These are phyloP conservation scores for Sphagnum contortum DNA, from an alignment of 225 moss, liverwort and hornwort genomes.

Conservation along the genomic window DNA sequence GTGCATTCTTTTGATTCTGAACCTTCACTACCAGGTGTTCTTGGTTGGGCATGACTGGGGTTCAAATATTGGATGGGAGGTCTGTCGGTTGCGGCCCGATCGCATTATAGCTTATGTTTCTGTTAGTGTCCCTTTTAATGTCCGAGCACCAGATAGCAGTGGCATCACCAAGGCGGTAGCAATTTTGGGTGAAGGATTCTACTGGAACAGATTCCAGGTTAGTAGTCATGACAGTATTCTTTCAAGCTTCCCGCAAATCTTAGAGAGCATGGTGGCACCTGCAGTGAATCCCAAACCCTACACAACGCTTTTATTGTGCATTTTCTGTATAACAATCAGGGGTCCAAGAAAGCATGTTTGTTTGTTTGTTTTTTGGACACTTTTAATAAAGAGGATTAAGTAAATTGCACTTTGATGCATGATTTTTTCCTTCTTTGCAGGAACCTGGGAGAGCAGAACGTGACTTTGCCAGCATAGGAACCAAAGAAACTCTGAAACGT, in stretches of 20 bases:
- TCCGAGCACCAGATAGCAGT: constrained; percentile 30
- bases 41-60: constrained; percentile 67
- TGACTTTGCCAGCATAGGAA: constrained; percentile 33
- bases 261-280: too few relatives aligned
- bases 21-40: constrained; percentile 22
- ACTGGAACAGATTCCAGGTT: constrained; percentile 51
- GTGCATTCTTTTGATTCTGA: too few relatives aligned
- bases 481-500: constrained; percentile 32
- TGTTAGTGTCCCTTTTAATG: constrained; percentile 34
- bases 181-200: constrained; percentile 36
- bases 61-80: constrained; percentile 36
- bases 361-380: too few relatives aligned
- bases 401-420: too few relatives aligned
- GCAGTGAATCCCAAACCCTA: too few relatives aligned
- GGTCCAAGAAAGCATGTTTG: too few relatives aligned
- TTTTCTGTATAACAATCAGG: too few relatives aligned
- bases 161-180: constrained; percentile 8
- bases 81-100: constrained; percentile 44
- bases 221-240: not conserved
- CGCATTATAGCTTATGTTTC: constrained; percentile 26
- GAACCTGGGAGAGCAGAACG: constrained; percentile 21
- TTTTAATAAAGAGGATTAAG: too few relatives aligned
- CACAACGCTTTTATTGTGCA: too few relatives aligned
- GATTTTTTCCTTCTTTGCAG: not conserved
- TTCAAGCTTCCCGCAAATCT: too few relatives aligned